Evolutionary conservation across 2,329 filamentous ascomycete species (phyloP).

Genomic region (Helotiales sp.): DNA sequence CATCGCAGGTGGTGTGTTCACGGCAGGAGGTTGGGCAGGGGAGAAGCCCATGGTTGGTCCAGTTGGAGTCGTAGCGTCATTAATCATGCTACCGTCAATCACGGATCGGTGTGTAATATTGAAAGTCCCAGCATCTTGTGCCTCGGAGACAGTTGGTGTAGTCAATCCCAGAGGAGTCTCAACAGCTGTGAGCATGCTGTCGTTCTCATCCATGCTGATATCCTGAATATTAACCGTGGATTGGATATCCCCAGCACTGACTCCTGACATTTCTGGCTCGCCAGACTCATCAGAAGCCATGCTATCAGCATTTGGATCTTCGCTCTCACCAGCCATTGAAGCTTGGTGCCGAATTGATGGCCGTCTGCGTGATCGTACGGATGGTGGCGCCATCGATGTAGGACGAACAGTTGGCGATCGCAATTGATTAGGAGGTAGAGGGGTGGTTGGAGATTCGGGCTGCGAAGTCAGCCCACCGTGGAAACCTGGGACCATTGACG

Average conservation of each 20-base stretch:
- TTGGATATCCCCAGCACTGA: conserved; percentile 80
- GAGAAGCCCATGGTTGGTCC: conserved; percentile 75
- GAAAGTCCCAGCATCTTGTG: conserved; percentile 88
- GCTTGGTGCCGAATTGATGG: conserved; percentile 89
- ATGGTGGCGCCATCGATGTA: conserved; percentile 57
- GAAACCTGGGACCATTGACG: conserved; percentile 76
- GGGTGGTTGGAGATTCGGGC: conserved; percentile 88
- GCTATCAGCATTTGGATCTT: conserved; percentile 86
- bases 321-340: conserved; percentile 82
- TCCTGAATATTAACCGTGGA: conserved; percentile 85
- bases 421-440: conserved; percentile 70
- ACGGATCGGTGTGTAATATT: conserved; percentile 88
- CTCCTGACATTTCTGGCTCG: conserved; percentile 72
- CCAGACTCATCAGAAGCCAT: conserved; percentile 78
- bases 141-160: conserved; percentile 78
- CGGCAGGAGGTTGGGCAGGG: conserved; percentile 62
- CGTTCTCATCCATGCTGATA: conserved; percentile 75
- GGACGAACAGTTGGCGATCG: conserved; percentile 61
- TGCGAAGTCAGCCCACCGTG: conserved; percentile 79
- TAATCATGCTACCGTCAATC: conserved; percentile 84
- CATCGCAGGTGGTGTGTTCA: conserved; percentile 76
- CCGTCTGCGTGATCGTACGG: conserved; percentile 66
- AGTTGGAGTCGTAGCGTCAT: conserved; percentile 68
- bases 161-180: conserved; percentile 75
- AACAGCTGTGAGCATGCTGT: conserved; percentile 74